phyloP scores from a whole-genome alignment of 345 rosid genomes.

The Eucalyptus erythrocorys region DNA sequence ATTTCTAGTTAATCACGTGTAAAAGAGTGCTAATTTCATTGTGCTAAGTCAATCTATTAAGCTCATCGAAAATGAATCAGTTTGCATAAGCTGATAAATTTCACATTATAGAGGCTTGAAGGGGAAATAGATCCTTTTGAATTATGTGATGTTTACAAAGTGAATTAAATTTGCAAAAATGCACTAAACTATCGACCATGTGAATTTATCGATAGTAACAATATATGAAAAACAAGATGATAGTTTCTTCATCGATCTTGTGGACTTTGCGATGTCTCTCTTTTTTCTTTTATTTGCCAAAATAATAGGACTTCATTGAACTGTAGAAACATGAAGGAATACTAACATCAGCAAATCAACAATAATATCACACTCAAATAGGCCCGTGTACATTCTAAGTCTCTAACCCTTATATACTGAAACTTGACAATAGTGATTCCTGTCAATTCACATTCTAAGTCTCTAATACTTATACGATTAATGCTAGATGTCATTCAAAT shows the following conservation, averaged over 20 bases:
- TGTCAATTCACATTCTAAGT: background rate
- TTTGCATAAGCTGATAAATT: background rate
- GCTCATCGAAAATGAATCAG: background rate
- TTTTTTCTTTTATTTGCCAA: background rate
- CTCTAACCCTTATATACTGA: background rate
- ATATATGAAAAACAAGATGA: background rate
- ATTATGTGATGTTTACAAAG: background rate
- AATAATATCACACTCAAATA: background rate
- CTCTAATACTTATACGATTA: too few relatives aligned
- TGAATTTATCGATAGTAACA: background rate
- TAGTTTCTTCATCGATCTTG: background rate
- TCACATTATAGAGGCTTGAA: background rate
- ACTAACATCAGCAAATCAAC: background rate
- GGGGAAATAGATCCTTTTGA: background rate
- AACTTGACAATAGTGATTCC: background rate
- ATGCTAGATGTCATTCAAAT: background rate
- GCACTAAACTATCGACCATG: background rate
- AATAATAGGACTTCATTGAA: background rate
- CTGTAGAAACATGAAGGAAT: background rate
- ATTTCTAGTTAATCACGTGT: background rate
- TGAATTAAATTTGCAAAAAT: background rate
- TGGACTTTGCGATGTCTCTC: background rate
- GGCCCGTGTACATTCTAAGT: background rate
- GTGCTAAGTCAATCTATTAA: background rate
- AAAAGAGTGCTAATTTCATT: background rate